A percentile compares a stretch with the other conserved stretches of the same genome.
These are phyloP conservation scores for Penstemon newberryi DNA, from an alignment of 257 asterid species.

Conservation along the genomic window DNA sequence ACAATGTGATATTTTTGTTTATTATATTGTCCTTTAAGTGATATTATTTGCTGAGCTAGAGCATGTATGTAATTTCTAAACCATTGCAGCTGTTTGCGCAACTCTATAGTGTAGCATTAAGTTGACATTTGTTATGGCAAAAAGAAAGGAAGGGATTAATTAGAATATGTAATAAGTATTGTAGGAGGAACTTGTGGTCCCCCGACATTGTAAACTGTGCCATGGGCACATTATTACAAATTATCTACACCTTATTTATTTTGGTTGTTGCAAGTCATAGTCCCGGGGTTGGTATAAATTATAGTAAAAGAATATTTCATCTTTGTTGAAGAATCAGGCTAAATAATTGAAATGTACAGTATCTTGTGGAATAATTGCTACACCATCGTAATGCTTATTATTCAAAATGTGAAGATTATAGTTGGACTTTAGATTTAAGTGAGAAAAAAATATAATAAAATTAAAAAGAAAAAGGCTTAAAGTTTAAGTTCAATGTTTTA, in stretches of 20 bases:
- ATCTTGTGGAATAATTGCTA: not conserved
- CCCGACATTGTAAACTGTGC: constrained; percentile 48
- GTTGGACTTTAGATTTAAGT: not conserved
- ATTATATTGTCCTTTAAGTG: not conserved
- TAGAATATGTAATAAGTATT: not conserved
- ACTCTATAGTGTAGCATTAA: constrained; percentile 21
- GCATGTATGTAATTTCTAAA: constrained; percentile 1
- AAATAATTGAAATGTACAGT: constrained; percentile 3
- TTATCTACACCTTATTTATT: constrained; percentile 30
- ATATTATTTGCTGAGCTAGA: constrained; percentile 16
- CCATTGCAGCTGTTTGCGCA: constrained; percentile 19
- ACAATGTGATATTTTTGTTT: not conserved
- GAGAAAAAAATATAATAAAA: not conserved
- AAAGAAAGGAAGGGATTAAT: not conserved
- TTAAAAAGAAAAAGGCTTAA: not conserved
- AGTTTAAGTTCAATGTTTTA: not conserved
- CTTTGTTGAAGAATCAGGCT: constrained; percentile 15
- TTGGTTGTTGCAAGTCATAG: constrained; percentile 25
- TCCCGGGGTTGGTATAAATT: constrained; percentile 16
- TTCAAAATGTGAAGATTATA: not conserved
- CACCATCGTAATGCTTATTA: not conserved
- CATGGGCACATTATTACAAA: constrained; percentile 28
- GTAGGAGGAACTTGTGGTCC: constrained; percentile 44
- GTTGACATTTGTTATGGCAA: not conserved
- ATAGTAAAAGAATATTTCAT: constrained; percentile 9